phyloP scores from a whole-genome alignment of 2,329 filamentous ascomycete genomes.

The Thermochaetoides dissita region DNA sequence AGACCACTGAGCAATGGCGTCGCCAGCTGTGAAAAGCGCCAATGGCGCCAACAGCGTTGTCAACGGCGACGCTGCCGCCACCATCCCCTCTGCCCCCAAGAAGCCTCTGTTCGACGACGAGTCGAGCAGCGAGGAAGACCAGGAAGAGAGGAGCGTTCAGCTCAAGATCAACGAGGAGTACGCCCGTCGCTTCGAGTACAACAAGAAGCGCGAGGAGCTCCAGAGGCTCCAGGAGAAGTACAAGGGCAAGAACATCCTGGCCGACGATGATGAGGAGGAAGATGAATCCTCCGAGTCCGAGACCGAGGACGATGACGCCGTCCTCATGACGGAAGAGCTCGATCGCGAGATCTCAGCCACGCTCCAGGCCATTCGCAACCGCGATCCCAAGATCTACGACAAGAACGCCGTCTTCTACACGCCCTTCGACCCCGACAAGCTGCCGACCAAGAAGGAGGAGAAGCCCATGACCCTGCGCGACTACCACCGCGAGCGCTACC shows the following conservation, averaged over 20 bases:
- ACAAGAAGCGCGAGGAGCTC: conserved; percentile 88
- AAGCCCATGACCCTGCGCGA: conserved; percentile 78
- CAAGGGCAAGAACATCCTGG: conserved; percentile 31
- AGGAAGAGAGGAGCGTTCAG: conserved; percentile 25
- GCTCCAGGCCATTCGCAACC: conserved; percentile 72
- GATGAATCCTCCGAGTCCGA: conserved; percentile 56
- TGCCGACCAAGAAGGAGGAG: conserved; percentile 45
- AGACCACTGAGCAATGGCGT: conserved; percentile 9
- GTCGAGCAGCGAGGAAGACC: conserved; percentile 29
- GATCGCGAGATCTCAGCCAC: conserved; percentile 81
- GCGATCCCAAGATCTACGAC: conserved; percentile 87
- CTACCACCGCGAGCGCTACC: conserved; percentile 82
- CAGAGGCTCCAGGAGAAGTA: conserved; percentile 83
- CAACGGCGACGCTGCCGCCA: conserved; percentile 10
- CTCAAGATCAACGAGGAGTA: conserved; percentile 86
- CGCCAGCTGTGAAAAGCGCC: conserved; percentile 5
- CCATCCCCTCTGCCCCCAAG: conserved; percentile 26
- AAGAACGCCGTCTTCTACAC: conserved; percentile 64
- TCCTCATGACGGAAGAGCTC: conserved; percentile 70
- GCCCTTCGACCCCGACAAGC: conserved; percentile 39
- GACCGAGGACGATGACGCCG: conserved; percentile 79
- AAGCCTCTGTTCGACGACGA: conserved; percentile 40
- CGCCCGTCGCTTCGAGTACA: conserved; percentile 81
- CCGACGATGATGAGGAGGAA: conserved; percentile 32
- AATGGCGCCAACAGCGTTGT: conserved; percentile 3